Evolutionary conservation across 2,329 filamentous ascomycete genomes (phyloP).

Genomic region (Karstenula rhodostoma): DNA sequence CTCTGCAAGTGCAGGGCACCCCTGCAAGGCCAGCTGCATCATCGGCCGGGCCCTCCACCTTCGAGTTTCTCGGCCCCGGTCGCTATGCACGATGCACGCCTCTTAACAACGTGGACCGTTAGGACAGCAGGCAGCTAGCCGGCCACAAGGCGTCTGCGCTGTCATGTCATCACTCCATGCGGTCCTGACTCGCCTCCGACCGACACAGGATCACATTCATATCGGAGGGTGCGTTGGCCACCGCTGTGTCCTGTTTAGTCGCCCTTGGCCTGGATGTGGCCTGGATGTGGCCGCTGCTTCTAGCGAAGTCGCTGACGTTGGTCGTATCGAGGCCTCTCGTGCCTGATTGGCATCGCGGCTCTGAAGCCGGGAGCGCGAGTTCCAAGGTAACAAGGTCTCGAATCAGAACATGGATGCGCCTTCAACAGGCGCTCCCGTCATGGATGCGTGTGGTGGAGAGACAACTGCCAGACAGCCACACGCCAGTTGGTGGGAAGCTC

Average conservation of each 20-base stretch:
- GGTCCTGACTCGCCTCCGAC: constrained; percentile 42
- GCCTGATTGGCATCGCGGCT: constrained; percentile 39
- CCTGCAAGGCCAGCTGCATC: constrained; percentile 43
- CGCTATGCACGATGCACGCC: constrained; percentile 44
- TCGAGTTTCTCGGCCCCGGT: constrained; percentile 37
- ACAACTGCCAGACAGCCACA: constrained; percentile 22
- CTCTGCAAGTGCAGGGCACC: constrained; percentile 42
- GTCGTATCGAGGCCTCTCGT: constrained; percentile 22
- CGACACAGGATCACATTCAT: constrained; percentile 36
- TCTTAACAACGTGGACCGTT: constrained; percentile 49
- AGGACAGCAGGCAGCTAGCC: constrained; percentile 40
- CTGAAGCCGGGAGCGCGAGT: constrained; percentile 45
- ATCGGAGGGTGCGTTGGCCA: constrained; percentile 42
- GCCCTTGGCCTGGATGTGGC: constrained; percentile 20
- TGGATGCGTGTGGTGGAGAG: constrained; percentile 37
- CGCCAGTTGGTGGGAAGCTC: constrained; percentile 17
- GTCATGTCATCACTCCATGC: constrained; percentile 52
- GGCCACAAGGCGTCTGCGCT: constrained; percentile 47
- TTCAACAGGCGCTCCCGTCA: constrained; percentile 38
- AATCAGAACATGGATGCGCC: constrained; percentile 37
- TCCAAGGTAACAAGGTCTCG: constrained; percentile 43
- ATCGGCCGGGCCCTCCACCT: constrained; percentile 43
- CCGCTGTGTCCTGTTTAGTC: constrained; percentile 24
- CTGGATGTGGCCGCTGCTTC: constrained; percentile 21
- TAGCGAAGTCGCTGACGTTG: constrained; percentile 29